A percentile compares a stretch with the other conserved stretches of the same genome.
Evolutionary conservation across 2,329 filamentous ascomycete genomes (phyloP).

Genomic region (Epichloe uncinata): DNA sequence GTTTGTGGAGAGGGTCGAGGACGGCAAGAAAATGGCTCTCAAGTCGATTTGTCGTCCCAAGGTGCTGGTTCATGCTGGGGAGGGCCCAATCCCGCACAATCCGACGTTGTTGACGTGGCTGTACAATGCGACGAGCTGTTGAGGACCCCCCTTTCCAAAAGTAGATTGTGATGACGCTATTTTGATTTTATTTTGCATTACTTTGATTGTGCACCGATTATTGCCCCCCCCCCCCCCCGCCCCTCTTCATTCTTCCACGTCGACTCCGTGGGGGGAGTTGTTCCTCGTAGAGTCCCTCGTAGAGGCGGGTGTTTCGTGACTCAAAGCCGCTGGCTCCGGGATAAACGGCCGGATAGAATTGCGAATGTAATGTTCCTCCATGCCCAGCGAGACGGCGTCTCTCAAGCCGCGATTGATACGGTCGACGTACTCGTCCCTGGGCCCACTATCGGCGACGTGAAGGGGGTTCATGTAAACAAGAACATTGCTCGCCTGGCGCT

Average conservation of each 20-base stretch:
- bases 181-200: not conserved
- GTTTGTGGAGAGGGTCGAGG: slow-evolving; percentile 23
- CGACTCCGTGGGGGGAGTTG: not conserved
- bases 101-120: slow-evolving; percentile 22
- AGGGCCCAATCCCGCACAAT: slow-evolving; percentile 14
- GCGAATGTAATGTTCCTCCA: slow-evolving; percentile 22
- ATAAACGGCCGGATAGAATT: slow-evolving; percentile 24
- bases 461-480: slow-evolving; percentile 27
- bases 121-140: slow-evolving; percentile 5
- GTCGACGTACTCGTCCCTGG: slow-evolving; percentile 26
- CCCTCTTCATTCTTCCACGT: not conserved
- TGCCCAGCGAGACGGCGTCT: slow-evolving; percentile 23
- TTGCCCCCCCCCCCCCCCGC: not conserved
- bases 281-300: not conserved
- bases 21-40: slow-evolving; percentile 18
- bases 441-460: slow-evolving; percentile 19
- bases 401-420: slow-evolving; percentile 25
- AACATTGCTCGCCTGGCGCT: slow-evolving; percentile 13
- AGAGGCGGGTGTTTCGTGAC: not conserved
- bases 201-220: not conserved
- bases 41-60: slow-evolving; percentile 22
- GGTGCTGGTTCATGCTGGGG: slow-evolving; percentile 19
- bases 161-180: too few species aligned
- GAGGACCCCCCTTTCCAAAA: not conserved
- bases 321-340: slow-evolving; percentile 11